A percentile compares a stretch with the other conserved stretches of the same genome.
phyloP scores from a whole-genome alignment of 192 early-diverging fungal species.

The Coemansia sp. region DNA sequence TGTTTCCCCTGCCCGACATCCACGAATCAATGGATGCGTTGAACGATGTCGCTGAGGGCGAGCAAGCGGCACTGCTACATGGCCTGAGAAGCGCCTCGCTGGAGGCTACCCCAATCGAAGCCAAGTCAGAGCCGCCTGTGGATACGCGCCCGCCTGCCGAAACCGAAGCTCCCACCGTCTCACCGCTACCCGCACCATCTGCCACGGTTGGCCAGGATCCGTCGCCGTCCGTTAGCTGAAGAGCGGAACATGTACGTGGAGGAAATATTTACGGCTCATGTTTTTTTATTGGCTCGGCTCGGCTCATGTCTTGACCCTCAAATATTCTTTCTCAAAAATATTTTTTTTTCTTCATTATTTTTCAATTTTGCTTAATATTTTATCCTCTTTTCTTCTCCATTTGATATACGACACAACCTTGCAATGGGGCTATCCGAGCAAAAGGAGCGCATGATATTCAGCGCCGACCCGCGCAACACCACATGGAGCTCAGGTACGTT shows the following conservation, averaged over 20 bases:
- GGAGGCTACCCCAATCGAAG: neutral
- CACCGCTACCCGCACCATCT: neutral
- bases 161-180: neutral
- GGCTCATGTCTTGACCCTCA: neutral
- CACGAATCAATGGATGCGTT: neutral
- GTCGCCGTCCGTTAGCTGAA: neutral
- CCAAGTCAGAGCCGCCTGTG: neutral
- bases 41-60: neutral
- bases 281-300: conserved; percentile 8
- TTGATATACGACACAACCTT: neutral
- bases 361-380: neutral
- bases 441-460: conserved; percentile 51
- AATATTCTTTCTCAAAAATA: neutral
- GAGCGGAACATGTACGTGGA: neutral
- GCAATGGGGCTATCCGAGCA: conserved; percentile 46
- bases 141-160: neutral
- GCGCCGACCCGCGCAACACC: conserved; percentile 88
- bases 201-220: neutral
- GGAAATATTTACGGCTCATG: neutral
- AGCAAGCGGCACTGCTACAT: conserved; percentile 1
- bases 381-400: neutral
- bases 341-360: neutral
- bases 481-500: conserved; percentile 77
- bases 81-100: conserved; percentile 6
- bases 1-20: neutral